A percentile compares a stretch with the other conserved stretches of the same genome.
Evolutionary conservation across 805 yeast species (phyloP).

Genomic region (Komagataella mondaviorum): DNA sequence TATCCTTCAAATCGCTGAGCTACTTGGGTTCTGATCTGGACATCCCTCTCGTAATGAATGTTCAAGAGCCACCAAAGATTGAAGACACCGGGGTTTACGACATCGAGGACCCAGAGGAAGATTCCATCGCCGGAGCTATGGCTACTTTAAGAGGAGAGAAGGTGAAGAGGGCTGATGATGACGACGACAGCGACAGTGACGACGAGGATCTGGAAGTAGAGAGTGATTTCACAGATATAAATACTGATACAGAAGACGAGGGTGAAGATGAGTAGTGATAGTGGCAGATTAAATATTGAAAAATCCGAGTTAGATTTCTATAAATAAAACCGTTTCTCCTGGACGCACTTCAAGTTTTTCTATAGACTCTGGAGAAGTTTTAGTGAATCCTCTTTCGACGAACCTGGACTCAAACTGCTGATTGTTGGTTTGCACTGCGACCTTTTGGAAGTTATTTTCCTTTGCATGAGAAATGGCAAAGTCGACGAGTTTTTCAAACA

Average conservation of each 20-base stretch:
- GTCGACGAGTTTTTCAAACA: background rate
- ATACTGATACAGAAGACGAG: slow-evolving; percentile 55
- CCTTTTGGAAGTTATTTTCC: background rate
- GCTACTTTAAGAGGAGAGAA: slow-evolving; percentile 54
- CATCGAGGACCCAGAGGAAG: slow-evolving; percentile 64
- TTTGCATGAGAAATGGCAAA: background rate
- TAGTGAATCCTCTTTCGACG: background rate
- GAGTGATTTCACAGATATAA: slow-evolving; percentile 33
- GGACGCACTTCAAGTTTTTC: background rate
- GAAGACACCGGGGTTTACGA: slow-evolving; percentile 27
- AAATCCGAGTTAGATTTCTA: background rate
- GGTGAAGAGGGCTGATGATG: slow-evolving; percentile 30
- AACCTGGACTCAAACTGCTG: background rate
- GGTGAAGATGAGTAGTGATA: background rate
- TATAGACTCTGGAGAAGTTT: background rate
- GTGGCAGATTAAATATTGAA: background rate
- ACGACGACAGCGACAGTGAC: slow-evolving; percentile 14
- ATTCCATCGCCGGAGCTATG: slow-evolving; percentile 61
- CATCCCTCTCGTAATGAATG: slow-evolving; percentile 58
- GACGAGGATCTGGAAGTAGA: slow-evolving; percentile 10
- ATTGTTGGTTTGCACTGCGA: background rate
- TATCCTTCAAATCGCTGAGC: slow-evolving; percentile 56
- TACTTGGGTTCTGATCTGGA: slow-evolving; percentile 78
- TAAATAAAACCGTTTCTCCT: background rate
- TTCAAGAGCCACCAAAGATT: slow-evolving; percentile 38